Conservation (phyloP, 306 rosid genomes). For the Astragalus glycyphyllos region DNA sequence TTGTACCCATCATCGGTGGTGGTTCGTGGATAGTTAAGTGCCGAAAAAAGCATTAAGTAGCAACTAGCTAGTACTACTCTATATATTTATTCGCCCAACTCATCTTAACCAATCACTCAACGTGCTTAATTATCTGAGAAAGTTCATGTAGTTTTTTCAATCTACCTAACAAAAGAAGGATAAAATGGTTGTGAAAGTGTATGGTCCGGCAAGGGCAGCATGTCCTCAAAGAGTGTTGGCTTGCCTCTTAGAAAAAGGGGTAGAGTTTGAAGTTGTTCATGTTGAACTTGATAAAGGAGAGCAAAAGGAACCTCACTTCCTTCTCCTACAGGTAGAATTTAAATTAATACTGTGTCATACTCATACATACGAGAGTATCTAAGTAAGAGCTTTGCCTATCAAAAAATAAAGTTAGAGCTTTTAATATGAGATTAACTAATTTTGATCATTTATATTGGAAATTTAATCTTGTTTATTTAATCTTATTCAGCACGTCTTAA, state of each 20-base stretch:
- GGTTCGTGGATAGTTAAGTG: constrained; percentile 33
- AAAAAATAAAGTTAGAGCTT: no score
- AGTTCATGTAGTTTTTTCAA: neutral
- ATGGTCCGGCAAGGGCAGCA: constrained; percentile 46
- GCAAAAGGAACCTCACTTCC: constrained; percentile 65
- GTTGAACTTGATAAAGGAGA: constrained; percentile 59
- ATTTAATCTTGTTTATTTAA: no score
- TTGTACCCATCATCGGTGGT: neutral
- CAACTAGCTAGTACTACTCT: neutral
- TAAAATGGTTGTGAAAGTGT: constrained; percentile 72
- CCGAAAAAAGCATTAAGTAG: neutral
- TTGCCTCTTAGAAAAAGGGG: constrained; percentile 73
- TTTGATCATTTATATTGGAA: no score
- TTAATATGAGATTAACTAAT: no score
- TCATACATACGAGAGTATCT: no score
- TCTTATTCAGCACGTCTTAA: no score
- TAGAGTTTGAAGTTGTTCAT: constrained; percentile 61
- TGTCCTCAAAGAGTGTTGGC: constrained; percentile 73
- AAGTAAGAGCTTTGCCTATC: no score
- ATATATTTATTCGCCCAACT: neutral
- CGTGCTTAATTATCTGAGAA: no score
- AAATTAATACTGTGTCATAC: no score
- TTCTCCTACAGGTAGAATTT: constrained; percentile 56
- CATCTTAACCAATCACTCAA: neutral
- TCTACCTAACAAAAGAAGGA: neutral